Evolutionary conservation across 2,329 filamentous ascomycete species (phyloP), one percentile per base, ranked within the genome.

Genomic region (Hawksworthiomyces lignivorus): DNA sequence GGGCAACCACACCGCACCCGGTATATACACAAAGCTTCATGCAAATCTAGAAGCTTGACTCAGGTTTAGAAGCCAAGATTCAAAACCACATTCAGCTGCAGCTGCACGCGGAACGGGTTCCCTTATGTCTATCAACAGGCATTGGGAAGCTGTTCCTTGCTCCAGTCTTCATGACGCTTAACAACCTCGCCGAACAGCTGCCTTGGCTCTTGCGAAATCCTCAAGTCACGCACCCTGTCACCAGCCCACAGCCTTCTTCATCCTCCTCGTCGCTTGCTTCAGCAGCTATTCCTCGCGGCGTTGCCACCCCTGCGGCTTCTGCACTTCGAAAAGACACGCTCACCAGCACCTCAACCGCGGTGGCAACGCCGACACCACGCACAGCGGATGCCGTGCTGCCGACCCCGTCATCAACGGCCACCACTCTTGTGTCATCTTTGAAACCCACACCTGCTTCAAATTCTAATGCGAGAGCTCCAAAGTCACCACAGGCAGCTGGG

Each of bases 121-220:
- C 29, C 51, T 41, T 45, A 57, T 57, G 56, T 43, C 43, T 43
- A 46, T 26, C 46, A 38, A 41, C 39, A 44, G 39, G 46, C 36
- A 35, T 39, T 48, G 58, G 61, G 58, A 62, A 59, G 39, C 41
- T 38, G 35, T 50, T 47, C 59, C 56, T 61, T 55, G 56, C 56
- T 56, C 43, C 60, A 60, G 66, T 56, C 65, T 72, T 70, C 64
- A 79, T 79, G 75, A 79, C 75, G 64, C 72, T 70, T 57, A 77
- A 78, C 62, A 79, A 79, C 55, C 67, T 79, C 46, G 58, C 61
- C 52, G 68, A 73, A 55, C 72, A 79, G 57, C 62, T 79, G 52
- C 63, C 70, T 52, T 79, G 75, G 75, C 64, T 79, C 54, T 56
- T 76, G 53, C 64, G 64, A 52, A 70, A 73, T 57, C 58, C 63